Base-by-base conservation (phyloP, 805 yeast genomes). In the Jamesozyma piceae region DNA sequence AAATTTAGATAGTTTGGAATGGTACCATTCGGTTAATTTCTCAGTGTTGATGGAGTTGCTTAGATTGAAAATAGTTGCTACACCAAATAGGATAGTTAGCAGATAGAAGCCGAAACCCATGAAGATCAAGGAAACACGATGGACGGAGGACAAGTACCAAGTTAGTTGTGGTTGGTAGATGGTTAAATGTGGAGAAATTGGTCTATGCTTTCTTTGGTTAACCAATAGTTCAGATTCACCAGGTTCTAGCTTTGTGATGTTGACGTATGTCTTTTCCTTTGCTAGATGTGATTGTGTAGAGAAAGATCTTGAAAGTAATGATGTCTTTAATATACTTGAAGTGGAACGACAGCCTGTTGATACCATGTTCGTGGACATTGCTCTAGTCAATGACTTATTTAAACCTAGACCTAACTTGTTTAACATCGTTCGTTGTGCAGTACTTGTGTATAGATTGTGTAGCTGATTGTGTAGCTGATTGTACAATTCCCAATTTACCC, bases 131-230 rank as follows among this genome's bases (percentile, higher is more conserved):
- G 92, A 75, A 56, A 90, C 67, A 74, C 98, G 82, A 68, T 90
- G 97, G 49, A 82, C 65, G 20, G 81, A 70, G 4, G 97, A 88
- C 59, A 92, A 63, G 48, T 75, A 67, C 83, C 82, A 76, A 24
- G 97, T 86, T 51, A 90, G 61, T 70, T 92, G 97, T 35, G 92
- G 92, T 69, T 88, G 74, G 71, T 90, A 90, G 60, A 92, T 89
- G 47, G 79, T 69, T 60, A 90, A 73, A 64, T 90, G 95, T 45
- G 97, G 97, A 28, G 96, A 86, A 17, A 75, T 67, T 30, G 97
- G 97, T 69, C 98, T 81, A 67, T 77, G 75, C 51, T 72, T 75
- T 66, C 98, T 79, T 72, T 90, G 97, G 42, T 79, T 78, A 43
- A 77, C 73, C 48, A 90, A 74, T 43, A 88, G 5, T 27, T 38